Base-by-base conservation (phyloP, 306 rosid species). In the Cicer pinnatifidum region DNA sequence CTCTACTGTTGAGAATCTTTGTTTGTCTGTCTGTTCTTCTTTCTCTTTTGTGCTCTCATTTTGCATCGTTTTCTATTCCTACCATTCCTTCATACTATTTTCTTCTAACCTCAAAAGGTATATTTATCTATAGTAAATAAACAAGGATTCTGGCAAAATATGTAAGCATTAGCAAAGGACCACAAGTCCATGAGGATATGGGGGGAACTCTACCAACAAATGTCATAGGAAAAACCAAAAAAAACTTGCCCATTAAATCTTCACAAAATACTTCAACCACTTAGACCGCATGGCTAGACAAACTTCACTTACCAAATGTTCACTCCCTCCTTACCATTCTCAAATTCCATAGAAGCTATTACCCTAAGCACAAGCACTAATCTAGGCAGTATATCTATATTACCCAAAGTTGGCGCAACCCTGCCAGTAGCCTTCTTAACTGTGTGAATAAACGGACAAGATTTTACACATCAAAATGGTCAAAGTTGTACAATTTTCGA, bases 261-360 rank as follows among this genome's bases (percentile, higher is more conserved):
- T 63, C 16, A 1, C 23, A 76, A 64, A 69, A 75, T 65, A 53
- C 53, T n/a, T 35, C 74, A 71, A 56, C 38, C 69, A 70, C 66
- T 44, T 46, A 28, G 46, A 65, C 37, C 41, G 62, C 69, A 81
- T 45, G 37, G 72, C 73, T 53, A 66, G 28, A 69, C 19, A 81
- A 1, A 68, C 56, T 1, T 5, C 56, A 20, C 64, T 45, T 3
- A 3, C 57, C 50, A 45, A 54, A 12, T n/a, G 11, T 5, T 50
- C 13, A 71, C 28, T 35, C 62, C 72, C 50, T 71, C 35, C n/a
- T 35, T 17, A 39, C 15, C 37, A 69, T 40, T 61, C 44, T 57
- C 44, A 67, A 50, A 50, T 9, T 23, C 62, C 33, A 54, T 13
- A 4, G 11, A 53, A 33, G 1, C 33, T 8, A 39, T 19, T 45